Conservation (phyloP, 2,329 filamentous ascomycete species). For the Pseudocercospora pini-densiflorae region DNA sequence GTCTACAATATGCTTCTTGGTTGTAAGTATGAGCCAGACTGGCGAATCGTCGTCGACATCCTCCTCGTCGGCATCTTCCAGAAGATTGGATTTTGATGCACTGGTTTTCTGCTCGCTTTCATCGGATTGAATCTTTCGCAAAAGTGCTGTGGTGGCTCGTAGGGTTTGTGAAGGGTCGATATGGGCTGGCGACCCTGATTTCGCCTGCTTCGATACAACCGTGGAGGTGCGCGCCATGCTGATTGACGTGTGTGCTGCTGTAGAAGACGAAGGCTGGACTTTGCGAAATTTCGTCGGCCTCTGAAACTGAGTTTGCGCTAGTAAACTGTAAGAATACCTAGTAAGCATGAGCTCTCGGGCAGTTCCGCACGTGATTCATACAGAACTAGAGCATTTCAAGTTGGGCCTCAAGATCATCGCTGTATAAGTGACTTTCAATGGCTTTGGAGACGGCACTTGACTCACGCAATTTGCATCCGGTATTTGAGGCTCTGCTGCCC, state of each 20-base stretch:
- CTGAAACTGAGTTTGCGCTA: background rate
- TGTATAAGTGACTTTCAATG: background rate
- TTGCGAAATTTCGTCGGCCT: background rate
- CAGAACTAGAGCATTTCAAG: no score
- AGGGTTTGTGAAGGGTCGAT: constrained; percentile 57
- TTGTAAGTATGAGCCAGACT: constrained; percentile 67
- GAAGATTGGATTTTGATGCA: constrained; percentile 56
- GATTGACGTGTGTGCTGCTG: background rate
- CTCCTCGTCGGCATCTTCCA: constrained; percentile 55
- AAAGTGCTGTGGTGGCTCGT: constrained; percentile 63
- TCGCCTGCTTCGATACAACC: constrained; percentile 43
- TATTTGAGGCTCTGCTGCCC: background rate
- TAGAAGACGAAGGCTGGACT: background rate
- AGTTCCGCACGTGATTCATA: background rate
- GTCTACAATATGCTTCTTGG: constrained; percentile 71
- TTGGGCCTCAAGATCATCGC: no score
- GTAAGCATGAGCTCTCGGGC: background rate
- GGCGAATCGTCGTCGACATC: constrained; percentile 54
- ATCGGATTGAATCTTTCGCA: constrained; percentile 53
- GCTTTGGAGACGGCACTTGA: background rate
- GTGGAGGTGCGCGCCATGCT: constrained; percentile 37
- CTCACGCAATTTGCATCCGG: background rate
- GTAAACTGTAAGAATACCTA: no score
- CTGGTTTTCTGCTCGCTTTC: constrained; percentile 53
- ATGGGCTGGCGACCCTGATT: constrained; percentile 44